A percentile compares a stretch with the other conserved stretches of the same genome.
These are phyloP conservation scores for Microthyrium microscopicum DNA, from an alignment of 2,329 filamentous ascomycete species.

Conservation along the genomic window DNA sequence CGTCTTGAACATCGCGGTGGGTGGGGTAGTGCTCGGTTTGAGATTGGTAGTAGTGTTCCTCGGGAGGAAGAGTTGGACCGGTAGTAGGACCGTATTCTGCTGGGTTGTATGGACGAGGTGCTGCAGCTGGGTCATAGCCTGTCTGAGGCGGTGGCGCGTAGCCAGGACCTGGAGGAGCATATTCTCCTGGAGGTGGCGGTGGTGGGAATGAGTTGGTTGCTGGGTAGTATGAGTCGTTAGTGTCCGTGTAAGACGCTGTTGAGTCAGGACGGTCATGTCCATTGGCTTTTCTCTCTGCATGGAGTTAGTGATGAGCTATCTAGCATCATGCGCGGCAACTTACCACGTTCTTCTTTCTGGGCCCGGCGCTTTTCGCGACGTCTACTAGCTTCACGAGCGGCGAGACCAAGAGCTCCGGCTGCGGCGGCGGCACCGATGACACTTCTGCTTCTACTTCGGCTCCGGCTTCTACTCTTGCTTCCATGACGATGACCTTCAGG, in stretches of 20 bases:
- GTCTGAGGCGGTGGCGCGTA: conserved; percentile 10
- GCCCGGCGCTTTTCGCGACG: conserved; percentile 38
- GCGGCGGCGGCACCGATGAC: conserved; percentile 40
- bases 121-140: conserved; percentile 12
- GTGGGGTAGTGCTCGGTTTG: conserved; percentile 11
- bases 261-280: conserved; percentile 15
- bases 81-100: conserved; percentile 25
- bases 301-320: conserved; percentile 9
- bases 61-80: conserved; percentile 7
- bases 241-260: conserved; percentile 15
- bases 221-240: conserved; percentile 22
- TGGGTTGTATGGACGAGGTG: conserved; percentile 22
- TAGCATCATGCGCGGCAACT: neutral
- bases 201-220: conserved; percentile 32
- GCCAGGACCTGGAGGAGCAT: conserved; percentile 13
- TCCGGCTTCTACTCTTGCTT: conserved; percentile 18
- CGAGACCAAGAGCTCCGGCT: conserved; percentile 39
- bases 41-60: conserved; percentile 5
- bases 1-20: conserved; percentile 15
- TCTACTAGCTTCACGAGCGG: conserved; percentile 40
- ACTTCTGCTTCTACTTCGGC: conserved; percentile 32
- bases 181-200: conserved; percentile 19
- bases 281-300: conserved; percentile 8
- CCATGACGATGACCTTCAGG: conserved; percentile 10
- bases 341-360: conserved; percentile 21